Evolutionary conservation across 148 eudicot species (phyloP).

Genomic region (Beta vulgaris): DNA sequence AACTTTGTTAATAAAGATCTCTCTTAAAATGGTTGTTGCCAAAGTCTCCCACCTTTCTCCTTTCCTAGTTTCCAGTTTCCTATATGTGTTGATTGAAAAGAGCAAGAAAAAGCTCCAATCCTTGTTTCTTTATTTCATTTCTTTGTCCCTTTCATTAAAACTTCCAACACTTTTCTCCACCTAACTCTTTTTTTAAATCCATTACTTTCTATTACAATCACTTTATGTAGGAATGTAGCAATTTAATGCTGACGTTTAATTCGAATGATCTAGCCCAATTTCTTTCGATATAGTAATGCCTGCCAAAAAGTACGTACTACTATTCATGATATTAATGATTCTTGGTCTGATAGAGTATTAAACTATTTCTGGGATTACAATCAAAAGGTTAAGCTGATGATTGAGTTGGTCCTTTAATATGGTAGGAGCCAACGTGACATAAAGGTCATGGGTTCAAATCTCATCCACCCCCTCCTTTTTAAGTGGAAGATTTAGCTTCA

Average conservation of each 20-base stretch:
- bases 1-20: background rate
- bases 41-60: background rate
- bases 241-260: constrained; percentile 10
- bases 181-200: background rate
- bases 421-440: too few species aligned
- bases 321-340: background rate
- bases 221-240: background rate
- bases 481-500: too few species aligned
- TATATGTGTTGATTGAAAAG: background rate
- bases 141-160: constrained; percentile 20
- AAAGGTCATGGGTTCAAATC: too few species aligned
- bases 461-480: too few species aligned
- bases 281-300: background rate
- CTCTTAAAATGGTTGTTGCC: background rate
- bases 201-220: background rate
- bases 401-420: too few species aligned
- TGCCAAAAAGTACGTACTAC: background rate
- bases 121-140: background rate
- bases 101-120: background rate
- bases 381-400: too few species aligned
- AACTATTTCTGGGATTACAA: too few species aligned
- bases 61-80: background rate
- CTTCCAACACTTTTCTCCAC: constrained; percentile 7
- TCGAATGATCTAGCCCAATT: constrained; percentile 6
- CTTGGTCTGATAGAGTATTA: too few species aligned